Conservation (phyloP, 2,329 filamentous ascomycete species). For the Fusarium bactridioides region DNA sequence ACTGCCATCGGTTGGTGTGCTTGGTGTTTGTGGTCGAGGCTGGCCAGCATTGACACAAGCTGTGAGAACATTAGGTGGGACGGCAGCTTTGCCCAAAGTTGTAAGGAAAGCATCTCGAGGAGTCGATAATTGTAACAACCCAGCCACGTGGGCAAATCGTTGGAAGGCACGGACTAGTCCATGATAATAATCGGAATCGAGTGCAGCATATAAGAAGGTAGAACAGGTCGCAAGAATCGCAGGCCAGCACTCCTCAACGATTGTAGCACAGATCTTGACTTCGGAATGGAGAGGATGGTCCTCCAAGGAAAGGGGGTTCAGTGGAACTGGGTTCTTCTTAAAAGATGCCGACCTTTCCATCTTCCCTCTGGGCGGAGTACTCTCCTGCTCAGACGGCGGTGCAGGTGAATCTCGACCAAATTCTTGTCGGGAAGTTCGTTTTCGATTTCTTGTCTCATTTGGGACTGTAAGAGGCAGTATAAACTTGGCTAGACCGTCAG, state of each 20-base stretch:
- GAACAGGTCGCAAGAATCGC: constrained; percentile 94
- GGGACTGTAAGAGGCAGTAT: constrained; percentile 90
- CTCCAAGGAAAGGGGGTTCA: constrained; percentile 82
- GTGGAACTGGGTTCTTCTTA: constrained; percentile 77
- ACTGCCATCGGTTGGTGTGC: constrained; percentile 60
- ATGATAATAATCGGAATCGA: constrained; percentile 95
- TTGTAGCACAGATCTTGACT: constrained; percentile 78
- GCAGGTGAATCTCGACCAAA: constrained; percentile 54
- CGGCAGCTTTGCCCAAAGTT: constrained; percentile 89
- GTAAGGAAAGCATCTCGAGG: constrained; percentile 95
- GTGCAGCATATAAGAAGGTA: constrained; percentile 88
- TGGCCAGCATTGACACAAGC: constrained; percentile 63
- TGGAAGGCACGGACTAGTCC: constrained; percentile 91
- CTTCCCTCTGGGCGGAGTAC: constrained; percentile 44
- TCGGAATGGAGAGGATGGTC: constrained; percentile 75
- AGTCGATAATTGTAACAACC: constrained; percentile 81
- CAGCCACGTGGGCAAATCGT: constrained; percentile 93
- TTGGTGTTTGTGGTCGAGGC: constrained; percentile 53
- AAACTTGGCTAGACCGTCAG: constrained; percentile 92
- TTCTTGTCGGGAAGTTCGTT: constrained; percentile 56
- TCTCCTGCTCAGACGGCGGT: constrained; percentile 47
- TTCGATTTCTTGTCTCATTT: constrained; percentile 66
- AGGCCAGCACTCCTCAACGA: constrained; percentile 95
- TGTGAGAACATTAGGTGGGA: constrained; percentile 79
- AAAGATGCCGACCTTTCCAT: constrained; percentile 71